Percentiles rank a stretch among this genome's conserved stretches.
Evolutionary conservation across 73 alveolate genomes (phyloP).

Genomic region (Tetrahymena malaccensis): DNA sequence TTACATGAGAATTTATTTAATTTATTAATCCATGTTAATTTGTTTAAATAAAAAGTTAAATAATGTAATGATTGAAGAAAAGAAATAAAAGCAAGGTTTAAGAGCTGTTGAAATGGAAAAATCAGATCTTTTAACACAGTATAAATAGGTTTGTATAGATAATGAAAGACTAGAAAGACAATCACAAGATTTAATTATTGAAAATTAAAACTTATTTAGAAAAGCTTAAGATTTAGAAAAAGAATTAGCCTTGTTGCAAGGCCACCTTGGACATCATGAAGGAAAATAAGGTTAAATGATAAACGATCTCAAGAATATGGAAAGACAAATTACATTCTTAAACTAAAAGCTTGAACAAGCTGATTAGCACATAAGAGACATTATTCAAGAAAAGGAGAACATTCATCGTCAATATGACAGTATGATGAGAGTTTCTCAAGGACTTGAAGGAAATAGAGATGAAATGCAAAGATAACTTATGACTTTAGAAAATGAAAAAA

Average conservation of each 20-base stretch:
- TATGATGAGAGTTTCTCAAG: neutral
- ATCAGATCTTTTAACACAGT: neutral
- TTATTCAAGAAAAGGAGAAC: neutral
- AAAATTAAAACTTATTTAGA: constrained; percentile 9
- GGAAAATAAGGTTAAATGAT: neutral
- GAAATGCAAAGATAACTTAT: neutral
- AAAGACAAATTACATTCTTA: neutral
- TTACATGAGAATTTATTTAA: neutral
- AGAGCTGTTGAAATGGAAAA: constrained; percentile 31
- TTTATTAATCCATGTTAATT: neutral
- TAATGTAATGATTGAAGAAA: constrained; percentile 6
- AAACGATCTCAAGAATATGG: neutral
- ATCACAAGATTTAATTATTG: constrained; percentile 1
- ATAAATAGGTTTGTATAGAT: constrained; percentile 40
- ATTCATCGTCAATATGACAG: neutral
- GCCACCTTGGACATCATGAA: neutral
- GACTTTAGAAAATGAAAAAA: neutral
- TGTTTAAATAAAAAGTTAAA: neutral
- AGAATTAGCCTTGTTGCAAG: neutral
- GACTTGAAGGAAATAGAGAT: neutral
- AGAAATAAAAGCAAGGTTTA: constrained; percentile 11
- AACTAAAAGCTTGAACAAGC: neutral
- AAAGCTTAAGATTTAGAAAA: constrained; percentile 32
- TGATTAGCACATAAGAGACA: neutral
- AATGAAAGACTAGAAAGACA: constrained; percentile 23